Base-by-base conservation (phyloP, 2,329 filamentous ascomycete genomes). In the Talaromyces sp. region DNA sequence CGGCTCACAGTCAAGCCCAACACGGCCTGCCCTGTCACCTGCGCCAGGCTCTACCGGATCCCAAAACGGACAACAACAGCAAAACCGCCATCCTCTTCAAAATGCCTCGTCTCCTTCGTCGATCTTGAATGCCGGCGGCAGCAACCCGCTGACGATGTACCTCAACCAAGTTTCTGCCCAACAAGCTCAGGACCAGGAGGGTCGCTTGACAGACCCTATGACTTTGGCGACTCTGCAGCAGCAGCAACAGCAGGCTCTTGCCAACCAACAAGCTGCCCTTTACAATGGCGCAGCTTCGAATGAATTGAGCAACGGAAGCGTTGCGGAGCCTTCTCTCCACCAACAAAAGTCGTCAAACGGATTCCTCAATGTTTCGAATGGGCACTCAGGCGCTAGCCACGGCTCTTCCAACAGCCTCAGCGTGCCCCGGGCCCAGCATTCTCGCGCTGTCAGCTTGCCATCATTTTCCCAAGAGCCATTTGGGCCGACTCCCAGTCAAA, bases 61-160 rank as follows among this genome's bases (percentile, higher is more conserved):
- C 1, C 74, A 82, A 60, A 87, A 86, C 64, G 84, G 86, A 65
- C 70, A 47, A 25, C 44, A 36, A 36, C 33, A 83, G 78, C 60
- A 62, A 32, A 71, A 84, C 80, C 66, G 86, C 78, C 63, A 87
- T 79, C 77, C 87, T 70, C 77, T 88, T 71, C 77, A 87, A 66
- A 72, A 69, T 7, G 67, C 75, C 13, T 70, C 74, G 5, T 88
- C 86, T 27, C 85, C 89, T 0, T 88, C 89, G 1, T 85, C 87
- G 22, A 85, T 96, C 62, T 86, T 96, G 75, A 95, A 93, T 74
- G 87, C 86, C 57, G 89, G 86, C 59, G 82, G 82, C 70, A 93
- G 87, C 80, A 97, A 97, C 75, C 93, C 93, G 0, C 77, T 98
- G 74, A 96, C 93, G 27, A 87, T 97, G 86, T 98, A 97, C 73